Conservation (phyloP, 179 eudicot species). For the Beta macrorhiza region DNA sequence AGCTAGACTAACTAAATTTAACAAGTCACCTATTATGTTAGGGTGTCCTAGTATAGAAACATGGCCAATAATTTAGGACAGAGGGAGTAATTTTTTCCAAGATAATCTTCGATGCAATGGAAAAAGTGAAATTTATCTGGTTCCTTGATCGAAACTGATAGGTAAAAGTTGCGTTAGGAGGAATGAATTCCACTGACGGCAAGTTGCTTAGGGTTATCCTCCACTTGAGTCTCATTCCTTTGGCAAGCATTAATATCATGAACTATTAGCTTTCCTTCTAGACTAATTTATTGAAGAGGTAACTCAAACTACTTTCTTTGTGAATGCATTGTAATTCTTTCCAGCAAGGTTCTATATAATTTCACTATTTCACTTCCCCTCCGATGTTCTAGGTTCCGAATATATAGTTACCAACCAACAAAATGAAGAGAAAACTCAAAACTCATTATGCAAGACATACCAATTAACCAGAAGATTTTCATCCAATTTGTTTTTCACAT, state of each 20-base stretch:
- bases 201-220: constrained; percentile 73
- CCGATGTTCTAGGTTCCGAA: neutral
- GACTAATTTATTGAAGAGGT: neutral
- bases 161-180: constrained; percentile 61
- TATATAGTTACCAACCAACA: neutral
- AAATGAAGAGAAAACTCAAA: neutral
- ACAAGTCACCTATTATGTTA: too few species aligned
- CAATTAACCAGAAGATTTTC: constrained; percentile 72
- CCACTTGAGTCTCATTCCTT: constrained; percentile 51
- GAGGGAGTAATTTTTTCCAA: neutral
- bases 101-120: neutral
- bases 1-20: too few species aligned
- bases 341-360: neutral
- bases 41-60: too few species aligned
- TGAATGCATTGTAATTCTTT: neutral
- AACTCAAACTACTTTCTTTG: neutral
- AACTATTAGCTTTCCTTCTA: neutral
- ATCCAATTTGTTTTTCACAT: constrained; percentile 73
- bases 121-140: constrained; percentile 36
- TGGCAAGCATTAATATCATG: neutral
- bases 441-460: constrained; percentile 35
- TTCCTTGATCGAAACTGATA: constrained; percentile 70
- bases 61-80: too few species aligned
- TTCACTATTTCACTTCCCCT: neutral
- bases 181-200: constrained; percentile 74